These are phyloP conservation scores for Globomyces sp. DNA, from an alignment of 371 early-diverging fungal species.

Conservation along the genomic window DNA sequence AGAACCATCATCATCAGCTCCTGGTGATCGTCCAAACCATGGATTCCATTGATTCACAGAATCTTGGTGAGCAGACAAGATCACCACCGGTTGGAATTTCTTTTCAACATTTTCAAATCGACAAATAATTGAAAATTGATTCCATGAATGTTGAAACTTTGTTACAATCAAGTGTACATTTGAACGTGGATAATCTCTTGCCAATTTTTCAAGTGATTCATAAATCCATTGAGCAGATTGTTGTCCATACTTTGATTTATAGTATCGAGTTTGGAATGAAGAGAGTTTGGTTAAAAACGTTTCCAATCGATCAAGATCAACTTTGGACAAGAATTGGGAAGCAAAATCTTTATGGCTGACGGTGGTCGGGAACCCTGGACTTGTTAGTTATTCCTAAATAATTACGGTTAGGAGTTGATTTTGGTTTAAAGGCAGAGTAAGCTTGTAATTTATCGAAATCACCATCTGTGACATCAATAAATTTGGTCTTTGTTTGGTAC, in stretches of 20 bases:
- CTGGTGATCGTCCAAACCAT: conserved; percentile 75
- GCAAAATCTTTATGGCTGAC: conserved; percentile 36
- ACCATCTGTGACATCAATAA: conserved; percentile 87
- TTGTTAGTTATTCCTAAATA: conserved; percentile 4
- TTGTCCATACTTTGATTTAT: conserved; percentile 60
- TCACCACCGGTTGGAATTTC: conserved; percentile 64
- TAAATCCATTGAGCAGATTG: conserved; percentile 77
- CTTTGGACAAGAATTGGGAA: conserved; percentile 48
- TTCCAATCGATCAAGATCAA: conserved; percentile 65
- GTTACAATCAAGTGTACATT: conserved; percentile 62
- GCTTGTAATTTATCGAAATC: conserved; percentile 24
- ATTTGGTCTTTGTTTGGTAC: conserved; percentile 61
- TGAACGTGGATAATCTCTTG: background rate
- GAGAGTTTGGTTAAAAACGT: conserved; percentile 67
- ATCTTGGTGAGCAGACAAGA: conserved; percentile 91
- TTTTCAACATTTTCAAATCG: conserved; percentile 46
- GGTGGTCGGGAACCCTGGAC: conserved; percentile 15
- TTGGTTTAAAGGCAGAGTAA: too few species aligned
- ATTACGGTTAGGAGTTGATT: too few species aligned
- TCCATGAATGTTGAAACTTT: conserved; percentile 71
- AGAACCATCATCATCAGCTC: conserved; percentile 90
- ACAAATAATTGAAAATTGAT: conserved; percentile 61
- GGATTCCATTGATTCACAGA: conserved; percentile 83
- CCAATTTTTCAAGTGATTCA: conserved; percentile 49
- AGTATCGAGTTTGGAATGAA: conserved; percentile 85